Conservation (phyloP, 805 yeast genomes). For the Candida alai region DNA sequence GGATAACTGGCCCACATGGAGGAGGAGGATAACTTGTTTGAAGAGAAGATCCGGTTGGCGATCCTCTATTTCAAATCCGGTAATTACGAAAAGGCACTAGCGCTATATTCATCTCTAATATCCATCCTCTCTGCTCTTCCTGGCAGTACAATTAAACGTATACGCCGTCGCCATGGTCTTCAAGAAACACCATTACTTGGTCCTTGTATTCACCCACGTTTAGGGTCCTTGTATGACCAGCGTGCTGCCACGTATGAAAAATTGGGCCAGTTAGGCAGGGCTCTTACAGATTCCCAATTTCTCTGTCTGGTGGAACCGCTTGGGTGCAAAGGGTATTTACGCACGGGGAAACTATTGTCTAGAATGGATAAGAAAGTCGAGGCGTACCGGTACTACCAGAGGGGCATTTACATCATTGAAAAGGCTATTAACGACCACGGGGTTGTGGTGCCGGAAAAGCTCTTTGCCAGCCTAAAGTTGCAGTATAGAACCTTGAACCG, state of each 20-base stretch:
- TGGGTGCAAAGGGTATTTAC: slow-evolving; percentile 47
- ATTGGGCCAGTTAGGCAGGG: slow-evolving; percentile 24
- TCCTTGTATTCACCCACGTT: slow-evolving; percentile 31
- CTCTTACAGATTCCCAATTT: slow-evolving; percentile 35
- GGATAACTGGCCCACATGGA: too few relatives aligned
- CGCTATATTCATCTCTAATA: slow-evolving; percentile 23
- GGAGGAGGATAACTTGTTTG: too few relatives aligned
- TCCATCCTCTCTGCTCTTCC: slow-evolving; percentile 15
- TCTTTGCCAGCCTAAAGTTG: slow-evolving; percentile 23
- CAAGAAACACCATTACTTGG: slow-evolving; percentile 26
- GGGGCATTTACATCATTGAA: slow-evolving; percentile 37
- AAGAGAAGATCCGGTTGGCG: slow-evolving; percentile 27
- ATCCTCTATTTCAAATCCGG: slow-evolving; percentile 28
- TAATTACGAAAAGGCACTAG: slow-evolving; percentile 26
- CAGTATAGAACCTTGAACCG: slow-evolving; percentile 22
- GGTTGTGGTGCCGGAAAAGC: slow-evolving; percentile 27
- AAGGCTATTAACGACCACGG: slow-evolving; percentile 22
- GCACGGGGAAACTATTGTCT: slow-evolving; percentile 37
- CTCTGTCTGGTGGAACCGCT: slow-evolving; percentile 38
- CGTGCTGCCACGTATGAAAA: slow-evolving; percentile 50
- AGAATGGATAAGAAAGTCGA: slow-evolving; percentile 22
- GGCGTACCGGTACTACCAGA: slow-evolving; percentile 33
- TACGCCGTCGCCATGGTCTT: slow-evolving; percentile 20
- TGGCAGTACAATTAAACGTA: slow-evolving; percentile 11
- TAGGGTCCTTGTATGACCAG: slow-evolving; percentile 37